Percentiles rank a stretch among this genome's conserved stretches.
phyloP scores from a whole-genome alignment of 495 filamentous ascomycete species.

The Staphylotrichum longicolle region DNA sequence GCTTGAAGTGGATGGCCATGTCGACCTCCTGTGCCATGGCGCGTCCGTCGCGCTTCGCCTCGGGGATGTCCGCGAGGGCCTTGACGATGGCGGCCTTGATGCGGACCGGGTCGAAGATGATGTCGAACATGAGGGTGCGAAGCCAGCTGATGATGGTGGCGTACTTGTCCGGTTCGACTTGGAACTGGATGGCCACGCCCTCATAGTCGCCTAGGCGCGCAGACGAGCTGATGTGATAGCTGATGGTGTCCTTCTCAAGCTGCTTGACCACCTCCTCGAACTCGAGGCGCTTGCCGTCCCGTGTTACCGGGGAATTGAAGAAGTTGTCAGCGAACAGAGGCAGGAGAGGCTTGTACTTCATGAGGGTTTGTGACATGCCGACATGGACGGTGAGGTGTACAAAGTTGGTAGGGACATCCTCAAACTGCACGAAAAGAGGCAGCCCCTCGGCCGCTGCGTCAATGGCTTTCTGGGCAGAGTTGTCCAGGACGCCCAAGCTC shows the following conservation, averaged over 20 bases:
- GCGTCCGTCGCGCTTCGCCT: conserved; percentile 84
- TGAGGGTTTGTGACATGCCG: conserved; percentile 69
- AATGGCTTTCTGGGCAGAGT: conserved; percentile 71
- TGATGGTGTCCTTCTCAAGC: conserved; percentile 86
- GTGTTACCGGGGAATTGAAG: conserved; percentile 83
- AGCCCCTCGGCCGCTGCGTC: conserved; percentile 61
- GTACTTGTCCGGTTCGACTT: conserved; percentile 87
- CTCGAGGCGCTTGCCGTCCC: conserved; percentile 72
- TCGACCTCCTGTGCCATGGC: conserved; percentile 75
- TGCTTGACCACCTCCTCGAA: conserved; percentile 91
- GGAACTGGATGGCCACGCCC: conserved; percentile 73
- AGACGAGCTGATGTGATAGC: conserved; percentile 68
- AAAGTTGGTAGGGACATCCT: conserved; percentile 87
- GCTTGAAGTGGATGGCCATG: conserved; percentile 71
- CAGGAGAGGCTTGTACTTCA: conserved; percentile 75
- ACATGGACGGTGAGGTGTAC: conserved; percentile 76
- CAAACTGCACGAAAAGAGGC: conserved; percentile 94
- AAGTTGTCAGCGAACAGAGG: conserved; percentile 85
- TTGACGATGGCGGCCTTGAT: conserved; percentile 82
- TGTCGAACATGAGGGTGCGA: conserved; percentile 78
- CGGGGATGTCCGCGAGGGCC: conserved; percentile 87
- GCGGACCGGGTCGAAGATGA: conserved; percentile 77
- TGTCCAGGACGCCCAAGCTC: conserved; percentile 61
- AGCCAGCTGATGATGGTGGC: conserved; percentile 79
- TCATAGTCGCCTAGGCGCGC: conserved; percentile 71